Evolutionary conservation across 257 asterid species (phyloP).

Genomic region (Nicotiana obtusifolia): DNA sequence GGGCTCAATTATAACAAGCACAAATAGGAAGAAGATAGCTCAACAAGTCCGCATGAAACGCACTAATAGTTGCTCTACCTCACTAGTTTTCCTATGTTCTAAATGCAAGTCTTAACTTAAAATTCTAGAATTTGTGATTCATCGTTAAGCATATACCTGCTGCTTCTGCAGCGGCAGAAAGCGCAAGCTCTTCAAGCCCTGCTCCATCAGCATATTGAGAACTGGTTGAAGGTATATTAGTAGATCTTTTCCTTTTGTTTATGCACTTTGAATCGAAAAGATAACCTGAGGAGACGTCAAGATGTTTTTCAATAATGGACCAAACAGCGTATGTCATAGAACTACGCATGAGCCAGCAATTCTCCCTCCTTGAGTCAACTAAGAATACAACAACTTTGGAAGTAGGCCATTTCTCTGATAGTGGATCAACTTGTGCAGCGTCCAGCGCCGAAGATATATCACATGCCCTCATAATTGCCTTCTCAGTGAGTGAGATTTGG

Average conservation of each 20-base stretch:
- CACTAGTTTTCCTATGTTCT: too few species aligned
- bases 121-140: background rate
- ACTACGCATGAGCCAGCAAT: slow-evolving; percentile 16
- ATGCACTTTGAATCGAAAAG: background rate
- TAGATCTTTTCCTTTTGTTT: slow-evolving; percentile 14
- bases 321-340: slow-evolving; percentile 15
- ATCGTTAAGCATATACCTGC: slow-evolving; percentile 15
- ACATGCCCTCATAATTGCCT: slow-evolving; percentile 26
- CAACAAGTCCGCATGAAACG: too few species aligned
- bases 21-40: too few species aligned
- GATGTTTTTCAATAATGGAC: slow-evolving; percentile 25
- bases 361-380: slow-evolving; percentile 17
- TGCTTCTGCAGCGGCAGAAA: slow-evolving; percentile 17
- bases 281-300: slow-evolving; percentile 12
- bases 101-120: background rate
- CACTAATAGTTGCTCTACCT: too few species aligned
- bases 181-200: slow-evolving; percentile 13
- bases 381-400: slow-evolving; percentile 23
- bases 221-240: background rate
- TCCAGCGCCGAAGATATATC: slow-evolving; percentile 19
- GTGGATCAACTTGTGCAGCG: slow-evolving; percentile 13
- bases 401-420: slow-evolving; percentile 18
- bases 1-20: too few species aligned
- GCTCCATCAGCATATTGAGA: slow-evolving; percentile 6
- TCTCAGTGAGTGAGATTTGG: slow-evolving; percentile 23